A percentile compares a stretch with the other conserved stretches of the same genome.
These are phyloP conservation scores for Dissophora ornata DNA, from an alignment of 192 early-diverging fungal species.

Conservation along the genomic window DNA sequence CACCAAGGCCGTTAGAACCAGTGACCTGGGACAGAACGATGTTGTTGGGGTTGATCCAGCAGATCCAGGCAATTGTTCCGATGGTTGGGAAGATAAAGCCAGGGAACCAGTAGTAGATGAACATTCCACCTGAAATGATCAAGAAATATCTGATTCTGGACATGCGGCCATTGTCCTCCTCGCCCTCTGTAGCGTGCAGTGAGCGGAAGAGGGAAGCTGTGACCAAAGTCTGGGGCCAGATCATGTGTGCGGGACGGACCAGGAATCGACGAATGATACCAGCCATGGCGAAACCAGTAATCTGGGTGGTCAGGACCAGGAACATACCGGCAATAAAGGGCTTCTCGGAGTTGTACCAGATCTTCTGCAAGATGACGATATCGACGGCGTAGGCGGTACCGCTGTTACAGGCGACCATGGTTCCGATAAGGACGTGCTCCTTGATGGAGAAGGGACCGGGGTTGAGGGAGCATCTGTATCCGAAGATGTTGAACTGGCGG, in stretches of 20 bases:
- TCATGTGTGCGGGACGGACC: conserved; percentile 70
- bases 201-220: conserved; percentile 79
- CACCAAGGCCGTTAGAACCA: conserved; percentile 60
- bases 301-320: neutral
- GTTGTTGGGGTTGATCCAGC: conserved; percentile 61
- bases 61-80: conserved; percentile 56
- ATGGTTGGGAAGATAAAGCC: conserved; percentile 60
- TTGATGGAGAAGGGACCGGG: conserved; percentile 72
- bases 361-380: conserved; percentile 10
- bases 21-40: conserved; percentile 53
- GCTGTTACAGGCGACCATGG: conserved; percentile 60
- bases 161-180: conserved; percentile 1
- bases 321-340: neutral
- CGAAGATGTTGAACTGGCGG: conserved; percentile 41
- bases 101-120: conserved; percentile 71
- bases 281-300: conserved; percentile 59
- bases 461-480: conserved; percentile 58
- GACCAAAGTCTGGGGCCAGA: conserved; percentile 52
- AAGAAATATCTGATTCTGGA: conserved; percentile 69
- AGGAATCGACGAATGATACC: conserved; percentile 65
- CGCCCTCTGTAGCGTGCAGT: conserved; percentile 63
- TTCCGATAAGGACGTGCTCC: conserved; percentile 67
- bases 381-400: conserved; percentile 64
- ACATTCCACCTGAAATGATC: conserved; percentile 58
- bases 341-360: neutral